Evolutionary conservation across 2,329 filamentous ascomycete genomes (phyloP).

Genomic region (Raffaelea albimanens): DNA sequence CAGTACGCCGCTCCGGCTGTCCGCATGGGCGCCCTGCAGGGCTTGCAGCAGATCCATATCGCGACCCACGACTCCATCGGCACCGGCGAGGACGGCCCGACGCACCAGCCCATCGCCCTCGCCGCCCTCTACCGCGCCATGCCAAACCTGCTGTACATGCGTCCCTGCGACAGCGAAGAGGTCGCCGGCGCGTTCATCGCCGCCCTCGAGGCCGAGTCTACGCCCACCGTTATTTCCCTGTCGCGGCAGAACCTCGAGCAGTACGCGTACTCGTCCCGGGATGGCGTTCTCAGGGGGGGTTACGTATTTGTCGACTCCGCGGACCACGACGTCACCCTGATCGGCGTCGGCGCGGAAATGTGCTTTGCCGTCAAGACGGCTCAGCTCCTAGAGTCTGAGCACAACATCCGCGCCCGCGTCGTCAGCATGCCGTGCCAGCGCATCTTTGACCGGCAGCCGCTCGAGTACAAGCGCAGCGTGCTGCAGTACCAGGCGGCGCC

Average conservation of each 20-base stretch:
- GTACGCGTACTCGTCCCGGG: conserved; percentile 19
- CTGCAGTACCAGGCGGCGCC: conserved; percentile 25
- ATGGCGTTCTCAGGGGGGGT: conserved; percentile 26
- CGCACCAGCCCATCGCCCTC: conserved; percentile 52
- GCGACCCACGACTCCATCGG: conserved; percentile 54
- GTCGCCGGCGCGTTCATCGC: conserved; percentile 37
- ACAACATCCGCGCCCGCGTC: conserved; percentile 20
- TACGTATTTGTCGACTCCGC: conserved; percentile 30
- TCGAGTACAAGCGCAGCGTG: conserved; percentile 26
- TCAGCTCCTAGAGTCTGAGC: conserved; percentile 22
- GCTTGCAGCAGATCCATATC: conserved; percentile 46
- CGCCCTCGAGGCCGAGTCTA: conserved; percentile 24
- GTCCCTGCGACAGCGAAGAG: conserved; percentile 50
- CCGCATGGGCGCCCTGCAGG: conserved; percentile 46
- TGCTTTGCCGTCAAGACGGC: conserved; percentile 32
- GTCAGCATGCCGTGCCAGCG: conserved; percentile 28
- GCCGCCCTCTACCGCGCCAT: conserved; percentile 50
- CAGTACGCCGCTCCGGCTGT: conserved; percentile 8
- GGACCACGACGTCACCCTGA: conserved; percentile 24
- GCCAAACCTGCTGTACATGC: conserved; percentile 53
- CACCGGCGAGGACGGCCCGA: conserved; percentile 51
- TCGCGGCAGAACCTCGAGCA: conserved; percentile 30
- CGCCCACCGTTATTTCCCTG: conserved; percentile 33
- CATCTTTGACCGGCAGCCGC: conserved; percentile 24
- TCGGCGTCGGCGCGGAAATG: conserved; percentile 27